Percentiles rank a stretch among this genome's conserved stretches.
Evolutionary conservation across 148 eudicot species (phyloP).

Genomic region (Fagopyrum esculentum): DNA sequence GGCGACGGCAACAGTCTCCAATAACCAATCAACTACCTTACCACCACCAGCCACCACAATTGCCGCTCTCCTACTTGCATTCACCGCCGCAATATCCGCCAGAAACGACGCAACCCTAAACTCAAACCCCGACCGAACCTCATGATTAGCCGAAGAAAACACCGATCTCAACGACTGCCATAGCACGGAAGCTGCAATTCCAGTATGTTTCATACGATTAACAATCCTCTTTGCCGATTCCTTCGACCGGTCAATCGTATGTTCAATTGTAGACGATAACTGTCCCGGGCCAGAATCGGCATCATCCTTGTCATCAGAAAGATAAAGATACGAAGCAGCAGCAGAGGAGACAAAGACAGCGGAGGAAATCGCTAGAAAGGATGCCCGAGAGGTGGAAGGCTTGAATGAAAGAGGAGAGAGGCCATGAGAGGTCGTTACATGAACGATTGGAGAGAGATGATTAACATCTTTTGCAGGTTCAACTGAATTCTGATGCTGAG

Average conservation of each 20-base stretch:
- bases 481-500: slow-evolving; percentile 14
- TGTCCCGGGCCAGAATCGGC: background rate
- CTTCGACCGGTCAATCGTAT: slow-evolving; percentile 33
- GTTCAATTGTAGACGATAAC: slow-evolving; percentile 26
- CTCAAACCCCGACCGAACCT: slow-evolving; percentile 83
- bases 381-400: slow-evolving; percentile 16
- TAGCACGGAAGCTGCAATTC: slow-evolving; percentile 63
- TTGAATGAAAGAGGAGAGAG: slow-evolving; percentile 13
- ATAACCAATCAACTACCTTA: slow-evolving; percentile 81
- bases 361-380: slow-evolving; percentile 17
- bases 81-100: slow-evolving; percentile 92
- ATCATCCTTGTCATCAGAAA: background rate
- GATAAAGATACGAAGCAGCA: slow-evolving; percentile 24
- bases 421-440: background rate
- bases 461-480: background rate
- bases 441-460: slow-evolving; percentile 5
- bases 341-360: slow-evolving; percentile 27
- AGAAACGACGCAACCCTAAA: slow-evolving; percentile 81
- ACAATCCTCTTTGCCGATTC: slow-evolving; percentile 31
- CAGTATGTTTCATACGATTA: slow-evolving; percentile 60
- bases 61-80: slow-evolving; percentile 62
- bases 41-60: slow-evolving; percentile 87
- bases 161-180: slow-evolving; percentile 75
- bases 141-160: slow-evolving; percentile 67
- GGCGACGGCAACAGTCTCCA: slow-evolving; percentile 45